Base-by-base conservation (phyloP, 2,329 filamentous ascomycete genomes). In the Penicillium paneum region DNA sequence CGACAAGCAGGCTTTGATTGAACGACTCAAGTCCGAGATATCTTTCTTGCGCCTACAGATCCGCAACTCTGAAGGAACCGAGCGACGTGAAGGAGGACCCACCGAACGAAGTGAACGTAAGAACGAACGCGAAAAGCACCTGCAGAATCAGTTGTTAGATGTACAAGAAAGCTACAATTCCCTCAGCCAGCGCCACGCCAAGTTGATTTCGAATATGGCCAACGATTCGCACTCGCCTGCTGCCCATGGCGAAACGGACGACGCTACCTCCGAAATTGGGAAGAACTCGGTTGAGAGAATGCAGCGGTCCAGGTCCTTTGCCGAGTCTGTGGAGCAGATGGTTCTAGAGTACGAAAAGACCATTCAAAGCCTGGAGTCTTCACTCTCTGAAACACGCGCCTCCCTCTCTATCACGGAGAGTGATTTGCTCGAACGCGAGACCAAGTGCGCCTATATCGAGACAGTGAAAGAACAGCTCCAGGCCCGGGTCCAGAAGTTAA, bases 261-360 rank as follows among this genome's bases (percentile, higher is more conserved):
- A 75, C 17, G 57, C 70, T n/a, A 64, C 71, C 12, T 84, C 87
- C 39, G 82, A 86, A 49, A 81, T 84, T 12, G 78, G 87, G 15
- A 90, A 86, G 51, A 91, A 93, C 69, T 90, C 91, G 0, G 87
- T 91, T 24, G 92, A 97, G 70, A 84, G 94, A 49, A 77, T 97
- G 60, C 95, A 97, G 70, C 87, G 94, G 38, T 99, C 95, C 17
- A 96, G 95, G 70, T 95, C 90, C 0, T 97, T 99, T 69, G 92
- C 93, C 1, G 89, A 96, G 70, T 93, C 93, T 28, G 93, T 99
- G 19, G 94, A 99, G 67, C 90, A 96, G 68, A 91, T 99, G 21
- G 91, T 99, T 3, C 78, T 97, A 45, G 94, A 99, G 74, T 99
- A 99, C 70, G 95, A 99, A 72, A 97, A 96, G 80, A 99, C 95